These are phyloP conservation scores for Leucosporidium yakuticum DNA, from an alignment of 768 basidiomycete species.

Conservation along the genomic window DNA sequence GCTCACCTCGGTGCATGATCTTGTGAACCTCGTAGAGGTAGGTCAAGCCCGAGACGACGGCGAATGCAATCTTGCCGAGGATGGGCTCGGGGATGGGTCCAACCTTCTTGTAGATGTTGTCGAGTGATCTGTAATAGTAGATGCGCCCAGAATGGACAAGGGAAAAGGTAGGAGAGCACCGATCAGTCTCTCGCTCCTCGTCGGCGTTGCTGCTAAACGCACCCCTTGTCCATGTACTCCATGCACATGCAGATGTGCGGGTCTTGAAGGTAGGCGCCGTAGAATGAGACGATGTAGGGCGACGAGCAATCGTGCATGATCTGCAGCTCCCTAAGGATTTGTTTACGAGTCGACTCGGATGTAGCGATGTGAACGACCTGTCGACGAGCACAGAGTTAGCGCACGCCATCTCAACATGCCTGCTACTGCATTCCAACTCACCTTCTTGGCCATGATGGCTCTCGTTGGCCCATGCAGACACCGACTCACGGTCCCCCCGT, in stretches of 20 bases:
- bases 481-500: slow-evolving; percentile 95
- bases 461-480: slow-evolving; percentile 87
- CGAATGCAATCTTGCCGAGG: slow-evolving; percentile 87
- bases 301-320: slow-evolving; percentile 78
- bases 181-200: neutral
- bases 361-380: slow-evolving; percentile 95
- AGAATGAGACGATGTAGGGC: slow-evolving; percentile 87
- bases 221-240: slow-evolving; percentile 93
- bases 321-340: slow-evolving; percentile 93
- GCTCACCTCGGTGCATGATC: slow-evolving; percentile 94
- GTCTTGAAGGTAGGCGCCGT: slow-evolving; percentile 91
- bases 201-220: slow-evolving; percentile 34
- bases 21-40: slow-evolving; percentile 96
- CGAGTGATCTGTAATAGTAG: slow-evolving; percentile 43
- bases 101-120: slow-evolving; percentile 92
- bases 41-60: slow-evolving; percentile 88
- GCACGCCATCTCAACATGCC: slow-evolving; percentile 8
- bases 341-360: slow-evolving; percentile 91
- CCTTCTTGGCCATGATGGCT: slow-evolving; percentile 98
- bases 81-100: slow-evolving; percentile 89
- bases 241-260: slow-evolving; percentile 98
- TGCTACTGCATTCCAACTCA: slow-evolving; percentile 43
- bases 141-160: neutral
- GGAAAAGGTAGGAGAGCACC: neutral
- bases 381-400: neutral